phyloP scores from a whole-genome alignment of 2,329 filamentous ascomycete genomes.

The Xenosphaeropsis pyriputrescens region DNA sequence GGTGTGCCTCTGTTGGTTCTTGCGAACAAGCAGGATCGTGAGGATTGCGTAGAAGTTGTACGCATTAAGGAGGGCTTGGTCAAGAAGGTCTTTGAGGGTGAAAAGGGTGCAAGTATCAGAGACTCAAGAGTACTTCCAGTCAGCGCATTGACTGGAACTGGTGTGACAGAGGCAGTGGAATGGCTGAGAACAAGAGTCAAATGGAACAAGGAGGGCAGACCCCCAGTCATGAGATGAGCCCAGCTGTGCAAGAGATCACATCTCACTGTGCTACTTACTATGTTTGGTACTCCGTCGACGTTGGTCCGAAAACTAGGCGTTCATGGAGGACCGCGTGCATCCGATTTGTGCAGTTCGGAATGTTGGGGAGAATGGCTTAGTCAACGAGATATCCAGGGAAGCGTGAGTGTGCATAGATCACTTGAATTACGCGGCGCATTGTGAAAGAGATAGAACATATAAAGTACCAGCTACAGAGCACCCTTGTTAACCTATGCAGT shows the following conservation, averaged over 20 bases:
- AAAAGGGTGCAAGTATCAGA: slow-evolving; percentile 71
- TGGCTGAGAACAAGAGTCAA: slow-evolving; percentile 86
- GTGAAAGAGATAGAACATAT: too few species aligned
- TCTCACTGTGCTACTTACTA: too few species aligned
- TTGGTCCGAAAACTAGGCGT: too few species aligned
- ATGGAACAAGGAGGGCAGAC: slow-evolving; percentile 90
- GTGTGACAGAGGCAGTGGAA: slow-evolving; percentile 90
- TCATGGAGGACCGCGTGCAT: too few species aligned
- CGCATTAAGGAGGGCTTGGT: slow-evolving; percentile 94
- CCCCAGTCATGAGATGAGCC: slow-evolving; percentile 75
- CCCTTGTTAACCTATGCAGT: too few species aligned
- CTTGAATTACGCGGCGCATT: too few species aligned
- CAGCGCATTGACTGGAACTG: slow-evolving; percentile 75
- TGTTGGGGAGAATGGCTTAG: too few species aligned
- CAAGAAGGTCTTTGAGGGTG: slow-evolving; percentile 88
- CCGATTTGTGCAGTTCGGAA: too few species aligned
- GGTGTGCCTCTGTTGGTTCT: slow-evolving; percentile 85
- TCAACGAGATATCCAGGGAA: too few species aligned
- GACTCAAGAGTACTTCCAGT: slow-evolving; percentile 87
- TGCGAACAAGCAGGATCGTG: slow-evolving; percentile 94
- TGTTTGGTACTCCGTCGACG: too few species aligned
- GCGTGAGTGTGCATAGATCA: too few species aligned
- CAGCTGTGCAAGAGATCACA: not conserved
- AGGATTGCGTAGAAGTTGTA: slow-evolving; percentile 95
- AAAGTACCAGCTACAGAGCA: too few species aligned